Percentiles rank a stretch among this genome's conserved stretches.
Evolutionary conservation across 345 rosid species (phyloP).

Genomic region (Eucalyptus pauciflora): DNA sequence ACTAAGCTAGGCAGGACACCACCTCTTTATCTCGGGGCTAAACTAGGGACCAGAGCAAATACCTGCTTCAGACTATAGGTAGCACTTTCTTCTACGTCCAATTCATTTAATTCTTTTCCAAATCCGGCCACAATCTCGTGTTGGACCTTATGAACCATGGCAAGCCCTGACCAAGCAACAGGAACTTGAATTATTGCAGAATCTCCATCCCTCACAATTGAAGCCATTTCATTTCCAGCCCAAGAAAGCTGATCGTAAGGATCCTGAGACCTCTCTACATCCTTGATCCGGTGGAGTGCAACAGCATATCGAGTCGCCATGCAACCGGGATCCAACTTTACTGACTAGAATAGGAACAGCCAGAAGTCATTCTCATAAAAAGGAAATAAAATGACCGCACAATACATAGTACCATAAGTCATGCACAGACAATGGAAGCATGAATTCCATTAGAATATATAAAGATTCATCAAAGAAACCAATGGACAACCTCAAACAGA

Average conservation of each 20-base stretch:
- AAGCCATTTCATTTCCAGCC: constrained; percentile 99
- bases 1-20: neutral
- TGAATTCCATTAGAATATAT: constrained; percentile 1
- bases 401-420: neutral
- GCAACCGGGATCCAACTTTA: constrained; percentile 86
- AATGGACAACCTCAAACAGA: constrained; percentile 17
- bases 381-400: neutral
- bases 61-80: constrained; percentile 83
- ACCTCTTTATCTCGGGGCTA: neutral
- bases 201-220: constrained; percentile 89
- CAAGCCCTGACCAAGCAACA: constrained; percentile 92
- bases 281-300: constrained; percentile 83
- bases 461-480: constrained; percentile 10
- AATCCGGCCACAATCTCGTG: constrained; percentile 90
- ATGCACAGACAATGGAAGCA: neutral
- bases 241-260: constrained; percentile 72
- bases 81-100: constrained; percentile 73
- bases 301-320: constrained; percentile 91
- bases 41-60: neutral
- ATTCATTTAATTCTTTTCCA: constrained; percentile 43
- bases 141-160: constrained; percentile 80
- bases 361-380: neutral
- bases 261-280: constrained; percentile 93
- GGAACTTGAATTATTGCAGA: constrained; percentile 62
- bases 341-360: constrained; percentile 41